Percentiles rank a stretch among this genome's conserved stretches.
Evolutionary conservation across 176 grass and related monocot genomes (phyloP).

Genomic region (Phyllostachys edulis): DNA sequence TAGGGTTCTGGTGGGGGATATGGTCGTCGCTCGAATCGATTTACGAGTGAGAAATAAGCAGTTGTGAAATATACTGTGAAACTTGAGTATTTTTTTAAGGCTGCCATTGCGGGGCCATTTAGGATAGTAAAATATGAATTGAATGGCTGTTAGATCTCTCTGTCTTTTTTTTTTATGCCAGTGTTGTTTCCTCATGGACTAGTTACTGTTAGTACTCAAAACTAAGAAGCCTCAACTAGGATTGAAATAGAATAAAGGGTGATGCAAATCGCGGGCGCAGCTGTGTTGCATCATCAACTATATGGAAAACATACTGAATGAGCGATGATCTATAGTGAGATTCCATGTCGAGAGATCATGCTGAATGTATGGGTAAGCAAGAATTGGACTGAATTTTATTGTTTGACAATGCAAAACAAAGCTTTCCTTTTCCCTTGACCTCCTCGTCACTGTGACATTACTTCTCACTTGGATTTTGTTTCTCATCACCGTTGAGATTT

Average conservation of each 20-base stretch:
- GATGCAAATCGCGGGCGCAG: background rate
- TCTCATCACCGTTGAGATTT: background rate
- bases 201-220: background rate
- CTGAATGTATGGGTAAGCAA: background rate
- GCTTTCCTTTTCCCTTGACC: background rate
- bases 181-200: background rate
- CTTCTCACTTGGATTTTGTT: constrained; percentile 9
- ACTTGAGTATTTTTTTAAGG: no score
- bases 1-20: no score
- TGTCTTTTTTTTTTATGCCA: background rate
- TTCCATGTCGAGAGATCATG: background rate
- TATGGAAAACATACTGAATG: background rate
- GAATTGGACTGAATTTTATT: background rate
- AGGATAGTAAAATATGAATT: background rate
- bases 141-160: background rate
- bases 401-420: constrained; percentile 14
- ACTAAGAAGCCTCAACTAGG: background rate
- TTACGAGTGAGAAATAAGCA: no score
- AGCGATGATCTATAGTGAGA: background rate
- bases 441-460: background rate
- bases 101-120: background rate
- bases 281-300: background rate
- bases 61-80: no score
- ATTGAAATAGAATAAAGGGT: background rate
- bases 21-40: no score